Percentiles rank a stretch among this genome's conserved stretches.
Conservation (phyloP, 805 yeast genomes). For the Ogataea minuta region DNA sequence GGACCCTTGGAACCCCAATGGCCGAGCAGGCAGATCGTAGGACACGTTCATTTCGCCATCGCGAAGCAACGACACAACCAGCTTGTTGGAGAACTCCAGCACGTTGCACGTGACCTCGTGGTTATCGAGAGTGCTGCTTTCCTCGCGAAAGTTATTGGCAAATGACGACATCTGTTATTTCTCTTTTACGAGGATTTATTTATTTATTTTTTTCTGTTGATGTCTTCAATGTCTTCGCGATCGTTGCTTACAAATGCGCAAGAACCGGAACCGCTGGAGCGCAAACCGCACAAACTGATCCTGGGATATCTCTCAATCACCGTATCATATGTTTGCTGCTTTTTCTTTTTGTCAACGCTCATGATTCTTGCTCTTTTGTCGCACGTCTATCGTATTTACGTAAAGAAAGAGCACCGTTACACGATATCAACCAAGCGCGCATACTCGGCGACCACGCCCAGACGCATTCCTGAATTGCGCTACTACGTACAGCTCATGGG, state of each 20-base stretch:
- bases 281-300: slow-evolving; percentile 12
- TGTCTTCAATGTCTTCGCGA: slow-evolving; percentile 4
- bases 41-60: slow-evolving; percentile 50
- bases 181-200: no score
- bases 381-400: slow-evolving; percentile 13
- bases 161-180: slow-evolving; percentile 3
- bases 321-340: slow-evolving; percentile 23
- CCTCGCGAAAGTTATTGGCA: slow-evolving; percentile 7
- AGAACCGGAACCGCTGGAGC: slow-evolving; percentile 12
- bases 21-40: slow-evolving; percentile 40
- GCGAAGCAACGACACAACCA: slow-evolving; percentile 39
- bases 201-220: slow-evolving; percentile 2
- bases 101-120: slow-evolving; percentile 25
- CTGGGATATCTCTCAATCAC: slow-evolving; percentile 9
- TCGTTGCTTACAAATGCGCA: slow-evolving; percentile 12
- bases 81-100: slow-evolving; percentile 38
- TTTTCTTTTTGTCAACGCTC: slow-evolving; percentile 25
- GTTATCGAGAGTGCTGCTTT: slow-evolving; percentile 7
- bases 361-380: slow-evolving; percentile 26
- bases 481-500: slow-evolving; percentile 68
- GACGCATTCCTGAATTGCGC: slow-evolving; percentile 41
- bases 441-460: slow-evolving; percentile 32
- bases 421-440: slow-evolving; percentile 16
- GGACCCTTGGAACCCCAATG: slow-evolving; percentile 5
- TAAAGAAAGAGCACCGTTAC: slow-evolving; percentile 13